Evolutionary conservation across 169 alveolate species (phyloP).

Genomic region (Eimeria mitis): DNA sequence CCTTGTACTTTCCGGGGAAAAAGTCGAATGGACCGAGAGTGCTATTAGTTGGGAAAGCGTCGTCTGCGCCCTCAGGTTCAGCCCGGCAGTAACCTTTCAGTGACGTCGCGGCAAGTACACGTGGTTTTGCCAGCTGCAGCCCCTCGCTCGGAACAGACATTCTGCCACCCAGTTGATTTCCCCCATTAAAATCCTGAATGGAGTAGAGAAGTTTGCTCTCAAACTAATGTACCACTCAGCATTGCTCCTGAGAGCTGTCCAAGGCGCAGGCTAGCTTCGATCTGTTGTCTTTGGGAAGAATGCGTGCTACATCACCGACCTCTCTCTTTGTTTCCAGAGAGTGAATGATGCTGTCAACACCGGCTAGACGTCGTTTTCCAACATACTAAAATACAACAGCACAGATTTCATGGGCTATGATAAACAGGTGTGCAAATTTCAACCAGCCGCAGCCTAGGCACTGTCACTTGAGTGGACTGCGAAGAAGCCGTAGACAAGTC

Average conservation of each 20-base stretch:
- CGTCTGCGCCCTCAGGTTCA: conserved; percentile 68
- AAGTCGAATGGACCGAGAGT: conserved; percentile 77
- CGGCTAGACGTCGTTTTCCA: conserved; percentile 65
- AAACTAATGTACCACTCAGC: background rate
- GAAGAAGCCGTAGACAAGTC: background rate
- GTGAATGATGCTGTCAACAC: conserved; percentile 11
- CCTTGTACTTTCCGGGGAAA: conserved; percentile 81
- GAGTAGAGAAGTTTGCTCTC: background rate
- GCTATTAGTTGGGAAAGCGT: conserved; percentile 45
- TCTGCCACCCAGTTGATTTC: background rate
- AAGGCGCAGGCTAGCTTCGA: background rate
- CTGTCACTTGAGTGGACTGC: no score
- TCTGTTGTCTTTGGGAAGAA: background rate
- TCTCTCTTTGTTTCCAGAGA: background rate
- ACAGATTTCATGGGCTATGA: background rate
- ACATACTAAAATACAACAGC: conserved; percentile 28
- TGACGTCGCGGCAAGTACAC: conserved; percentile 49
- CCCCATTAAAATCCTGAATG: background rate
- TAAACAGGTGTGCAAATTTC: background rate
- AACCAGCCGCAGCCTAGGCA: background rate
- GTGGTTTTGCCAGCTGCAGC: background rate
- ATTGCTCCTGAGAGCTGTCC: background rate
- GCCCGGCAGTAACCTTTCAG: conserved; percentile 69
- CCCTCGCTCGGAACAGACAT: background rate
- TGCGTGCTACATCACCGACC: background rate